A percentile compares a stretch with the other conserved stretches of the same genome.
Evolutionary conservation across 257 asterid species (phyloP).

Genomic region (Cinchona pubescens): DNA sequence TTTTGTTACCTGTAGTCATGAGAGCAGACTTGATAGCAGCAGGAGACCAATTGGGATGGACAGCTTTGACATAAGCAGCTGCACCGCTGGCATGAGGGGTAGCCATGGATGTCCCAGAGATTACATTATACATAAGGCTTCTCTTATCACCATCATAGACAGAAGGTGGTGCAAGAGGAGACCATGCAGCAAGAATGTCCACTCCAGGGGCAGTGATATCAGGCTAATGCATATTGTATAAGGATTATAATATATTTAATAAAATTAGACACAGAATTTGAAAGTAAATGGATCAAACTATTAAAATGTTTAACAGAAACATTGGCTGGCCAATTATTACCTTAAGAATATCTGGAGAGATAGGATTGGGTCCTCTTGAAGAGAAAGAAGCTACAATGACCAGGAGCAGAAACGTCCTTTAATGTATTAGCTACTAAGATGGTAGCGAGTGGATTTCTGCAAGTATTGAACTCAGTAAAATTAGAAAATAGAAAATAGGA

Average conservation of each 20-base stretch:
- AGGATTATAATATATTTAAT: too few relatives aligned
- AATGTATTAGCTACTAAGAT: constrained; percentile 29
- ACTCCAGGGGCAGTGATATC: constrained; percentile 23
- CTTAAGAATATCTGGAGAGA: too few relatives aligned
- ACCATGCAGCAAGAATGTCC: constrained; percentile 22
- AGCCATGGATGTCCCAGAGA: constrained; percentile 51
- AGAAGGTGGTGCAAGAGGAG: constrained; percentile 5
- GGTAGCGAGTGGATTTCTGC: constrained; percentile 14
- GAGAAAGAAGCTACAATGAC: too few relatives aligned
- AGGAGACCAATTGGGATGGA: constrained; percentile 49
- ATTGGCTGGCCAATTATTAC: too few relatives aligned
- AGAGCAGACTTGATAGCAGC: constrained; percentile 49
- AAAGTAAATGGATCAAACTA: too few relatives aligned
- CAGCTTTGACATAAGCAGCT: constrained; percentile 46
- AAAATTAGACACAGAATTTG: too few relatives aligned
- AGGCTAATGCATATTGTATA: too few relatives aligned
- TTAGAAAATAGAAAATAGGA: too few relatives aligned
- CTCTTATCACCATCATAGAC: background rate
- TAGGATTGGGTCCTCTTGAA: too few relatives aligned
- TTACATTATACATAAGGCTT: constrained; percentile 22
- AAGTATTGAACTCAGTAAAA: too few relatives aligned
- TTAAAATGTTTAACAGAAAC: too few relatives aligned
- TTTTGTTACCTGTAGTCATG: constrained; percentile 43
- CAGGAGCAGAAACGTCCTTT: constrained; percentile 42
- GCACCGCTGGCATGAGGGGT: constrained; percentile 43